These are phyloP conservation scores for Orychophragmus violaceus DNA, from an alignment of 345 rosid genomes.

Conservation along the genomic window DNA sequence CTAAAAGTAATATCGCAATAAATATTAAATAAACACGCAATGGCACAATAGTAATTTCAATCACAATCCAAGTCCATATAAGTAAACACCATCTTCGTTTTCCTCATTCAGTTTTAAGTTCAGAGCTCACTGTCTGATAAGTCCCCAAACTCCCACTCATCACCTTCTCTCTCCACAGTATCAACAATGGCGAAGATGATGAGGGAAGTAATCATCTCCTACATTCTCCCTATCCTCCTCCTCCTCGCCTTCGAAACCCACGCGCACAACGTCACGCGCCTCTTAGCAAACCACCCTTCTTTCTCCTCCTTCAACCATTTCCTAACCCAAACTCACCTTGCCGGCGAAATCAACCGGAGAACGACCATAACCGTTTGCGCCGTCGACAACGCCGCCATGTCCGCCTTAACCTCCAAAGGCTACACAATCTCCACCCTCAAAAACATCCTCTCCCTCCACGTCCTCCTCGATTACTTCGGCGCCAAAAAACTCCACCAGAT, in stretches of 20 bases:
- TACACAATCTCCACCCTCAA: conserved; percentile 64
- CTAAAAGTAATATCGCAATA: neutral
- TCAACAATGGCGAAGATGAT: conserved; percentile 29
- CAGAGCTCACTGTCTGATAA: conserved; percentile 5
- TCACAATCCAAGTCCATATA: conserved; percentile 13
- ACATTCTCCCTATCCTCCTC: conserved; percentile 24
- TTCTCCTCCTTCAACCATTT: conserved; percentile 86
- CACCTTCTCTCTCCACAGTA: neutral
- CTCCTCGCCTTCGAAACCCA: conserved; percentile 29
- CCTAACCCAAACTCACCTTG: conserved; percentile 78
- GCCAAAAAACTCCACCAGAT: conserved; percentile 91
- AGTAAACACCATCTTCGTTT: neutral
- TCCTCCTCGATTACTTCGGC: conserved; percentile 92
- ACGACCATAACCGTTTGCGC: conserved; percentile 88
- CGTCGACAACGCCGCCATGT: conserved; percentile 79
- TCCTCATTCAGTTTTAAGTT: neutral
- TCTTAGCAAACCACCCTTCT: conserved; percentile 60
- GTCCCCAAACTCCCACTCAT: neutral
- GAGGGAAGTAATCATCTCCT: conserved; percentile 4
- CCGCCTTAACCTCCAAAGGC: conserved; percentile 47
- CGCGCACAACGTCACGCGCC: conserved; percentile 73
- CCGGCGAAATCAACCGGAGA: conserved; percentile 71
- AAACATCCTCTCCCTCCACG: conserved; percentile 83
- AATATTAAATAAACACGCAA: neutral
- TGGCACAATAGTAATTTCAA: conserved; percentile 10